These are phyloP conservation scores for Byssoonygena ceratinophila DNA, from an alignment of 2,329 filamentous ascomycete genomes.

Conservation along the genomic window DNA sequence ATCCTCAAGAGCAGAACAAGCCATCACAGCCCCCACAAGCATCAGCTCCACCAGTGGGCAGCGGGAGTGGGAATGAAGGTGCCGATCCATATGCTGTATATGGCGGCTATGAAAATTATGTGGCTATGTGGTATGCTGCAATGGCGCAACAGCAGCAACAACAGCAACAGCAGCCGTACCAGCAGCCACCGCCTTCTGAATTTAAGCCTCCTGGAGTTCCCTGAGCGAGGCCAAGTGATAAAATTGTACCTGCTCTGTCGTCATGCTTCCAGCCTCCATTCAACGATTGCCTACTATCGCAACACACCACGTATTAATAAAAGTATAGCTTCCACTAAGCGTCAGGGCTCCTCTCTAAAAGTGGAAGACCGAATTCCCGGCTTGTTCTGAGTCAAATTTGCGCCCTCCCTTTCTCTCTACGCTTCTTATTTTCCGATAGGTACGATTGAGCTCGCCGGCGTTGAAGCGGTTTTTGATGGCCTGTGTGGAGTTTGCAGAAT, in stretches of 20 bases:
- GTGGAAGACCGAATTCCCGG: no score
- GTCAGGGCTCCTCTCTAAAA: no score
- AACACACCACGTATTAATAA: not conserved
- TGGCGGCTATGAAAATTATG: conserved; percentile 71
- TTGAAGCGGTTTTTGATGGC: not conserved
- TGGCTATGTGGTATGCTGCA: conserved; percentile 71
- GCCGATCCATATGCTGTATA: conserved; percentile 68
- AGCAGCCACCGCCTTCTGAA: conserved; percentile 14
- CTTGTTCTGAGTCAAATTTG: no score
- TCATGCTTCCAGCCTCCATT: not conserved
- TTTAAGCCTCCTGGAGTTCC: conserved; percentile 20
- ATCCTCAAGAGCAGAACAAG: conserved; percentile 21
- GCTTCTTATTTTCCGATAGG: not conserved
- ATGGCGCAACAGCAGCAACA: conserved; percentile 45
- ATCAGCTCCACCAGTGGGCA: conserved; percentile 8
- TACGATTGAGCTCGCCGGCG: conserved; percentile 2
- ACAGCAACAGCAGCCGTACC: conserved; percentile 17
- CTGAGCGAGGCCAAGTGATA: conserved; percentile 6
- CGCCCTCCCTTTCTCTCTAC: not conserved
- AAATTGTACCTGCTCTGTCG: not conserved
- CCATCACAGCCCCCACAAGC: conserved; percentile 32
- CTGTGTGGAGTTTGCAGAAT: not conserved
- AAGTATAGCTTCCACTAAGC: no score
- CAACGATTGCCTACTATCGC: not conserved
- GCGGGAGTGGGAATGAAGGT: conserved; percentile 32